Conservation (phyloP, 495 filamentous ascomycete genomes). For the Penicillium lagena region DNA sequence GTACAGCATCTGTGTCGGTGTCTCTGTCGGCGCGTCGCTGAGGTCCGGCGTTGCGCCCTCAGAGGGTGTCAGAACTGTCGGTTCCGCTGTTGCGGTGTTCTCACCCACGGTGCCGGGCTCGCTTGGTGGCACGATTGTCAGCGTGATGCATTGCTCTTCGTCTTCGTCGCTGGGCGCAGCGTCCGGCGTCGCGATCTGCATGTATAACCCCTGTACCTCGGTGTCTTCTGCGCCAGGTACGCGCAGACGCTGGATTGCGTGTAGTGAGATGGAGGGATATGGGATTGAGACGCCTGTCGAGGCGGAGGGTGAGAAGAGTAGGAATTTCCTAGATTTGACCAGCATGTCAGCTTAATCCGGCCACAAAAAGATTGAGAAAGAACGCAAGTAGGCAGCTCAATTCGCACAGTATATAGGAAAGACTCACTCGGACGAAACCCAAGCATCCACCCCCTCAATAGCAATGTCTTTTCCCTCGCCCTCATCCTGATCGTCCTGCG, state of each 20-base stretch:
- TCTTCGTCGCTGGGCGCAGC: constrained; percentile 47
- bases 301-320: constrained; percentile 57
- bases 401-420: background rate
- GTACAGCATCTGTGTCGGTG: constrained; percentile 55
- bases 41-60: constrained; percentile 24
- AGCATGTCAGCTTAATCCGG: background rate
- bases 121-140: constrained; percentile 62
- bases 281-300: constrained; percentile 68
- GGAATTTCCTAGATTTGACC: constrained; percentile 53
- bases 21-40: constrained; percentile 20
- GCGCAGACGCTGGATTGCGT: constrained; percentile 69
- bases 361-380: too few relatives aligned
- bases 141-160: constrained; percentile 63
- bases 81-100: background rate
- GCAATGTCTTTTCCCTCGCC: constrained; percentile 38
- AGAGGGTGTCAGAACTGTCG: constrained; percentile 3
- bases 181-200: constrained; percentile 64
- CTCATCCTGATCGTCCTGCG: constrained; percentile 29
- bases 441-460: constrained; percentile 57
- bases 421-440: constrained; percentile 71
- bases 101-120: constrained; percentile 1
- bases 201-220: constrained; percentile 62
- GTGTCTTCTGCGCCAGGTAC: constrained; percentile 28
- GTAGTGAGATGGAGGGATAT: constrained; percentile 81
- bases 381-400: too few relatives aligned